phyloP scores from a whole-genome alignment of 2,329 filamentous ascomycete species.

The Knufia petricola region DNA sequence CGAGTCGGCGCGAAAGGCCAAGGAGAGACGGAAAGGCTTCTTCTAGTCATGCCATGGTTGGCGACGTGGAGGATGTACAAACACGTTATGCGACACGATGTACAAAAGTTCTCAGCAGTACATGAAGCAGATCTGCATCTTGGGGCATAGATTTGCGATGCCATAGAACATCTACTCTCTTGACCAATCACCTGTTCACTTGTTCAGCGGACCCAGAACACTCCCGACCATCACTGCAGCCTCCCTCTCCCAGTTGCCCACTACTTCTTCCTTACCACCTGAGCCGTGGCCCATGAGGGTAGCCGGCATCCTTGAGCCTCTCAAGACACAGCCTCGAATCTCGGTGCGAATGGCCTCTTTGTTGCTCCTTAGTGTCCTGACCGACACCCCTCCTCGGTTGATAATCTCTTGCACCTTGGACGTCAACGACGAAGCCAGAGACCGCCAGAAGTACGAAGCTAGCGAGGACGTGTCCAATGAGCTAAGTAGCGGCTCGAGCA shows the following conservation, averaged over 20 bases:
- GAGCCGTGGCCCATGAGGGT: constrained; percentile 27
- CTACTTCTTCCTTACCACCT: constrained; percentile 40
- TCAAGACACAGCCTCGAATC: constrained; percentile 71
- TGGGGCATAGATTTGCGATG: no score
- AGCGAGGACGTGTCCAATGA: constrained; percentile 81
- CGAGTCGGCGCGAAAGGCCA: constrained; percentile 44
- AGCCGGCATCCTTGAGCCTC: constrained; percentile 60
- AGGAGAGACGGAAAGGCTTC: constrained; percentile 31
- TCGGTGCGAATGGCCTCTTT: constrained; percentile 64
- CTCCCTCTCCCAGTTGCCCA: constrained; percentile 71
- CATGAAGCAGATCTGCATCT: background rate
- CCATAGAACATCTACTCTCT: background rate
- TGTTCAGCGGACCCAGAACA: constrained; percentile 51
- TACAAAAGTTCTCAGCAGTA: constrained; percentile 2
- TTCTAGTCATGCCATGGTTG: constrained; percentile 20
- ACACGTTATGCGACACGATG: background rate
- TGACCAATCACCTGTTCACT: constrained; percentile 10
- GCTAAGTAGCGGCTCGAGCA: constrained; percentile 63
- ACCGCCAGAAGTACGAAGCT: constrained; percentile 87
- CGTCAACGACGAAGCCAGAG: constrained; percentile 67
- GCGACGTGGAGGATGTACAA: background rate
- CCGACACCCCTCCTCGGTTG: constrained; percentile 70
- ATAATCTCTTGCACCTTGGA: constrained; percentile 76
- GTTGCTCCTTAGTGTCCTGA: constrained; percentile 69
- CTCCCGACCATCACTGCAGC: constrained; percentile 90